These are phyloP conservation scores for Knufia fluminis DNA, from an alignment of 2,329 filamentous ascomycete genomes.

Conservation along the genomic window DNA sequence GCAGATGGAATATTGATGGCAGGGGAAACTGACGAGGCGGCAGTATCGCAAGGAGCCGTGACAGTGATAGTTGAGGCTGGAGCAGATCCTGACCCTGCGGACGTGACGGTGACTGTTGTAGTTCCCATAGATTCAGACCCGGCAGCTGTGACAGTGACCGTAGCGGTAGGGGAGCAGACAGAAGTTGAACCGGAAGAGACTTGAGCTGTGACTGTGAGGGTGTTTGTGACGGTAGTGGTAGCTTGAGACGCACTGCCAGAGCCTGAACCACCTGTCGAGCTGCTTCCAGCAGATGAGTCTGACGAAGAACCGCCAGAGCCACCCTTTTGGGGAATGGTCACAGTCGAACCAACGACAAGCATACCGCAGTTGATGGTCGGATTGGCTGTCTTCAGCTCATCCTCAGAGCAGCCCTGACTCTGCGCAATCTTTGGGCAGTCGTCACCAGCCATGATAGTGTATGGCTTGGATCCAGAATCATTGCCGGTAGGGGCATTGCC, in stretches of 20 bases:
- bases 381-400: constrained; percentile 16
- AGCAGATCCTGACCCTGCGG: too few species aligned
- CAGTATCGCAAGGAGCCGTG: too few species aligned
- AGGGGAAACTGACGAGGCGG: too few species aligned
- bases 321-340: not conserved
- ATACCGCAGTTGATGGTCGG: constrained; percentile 15
- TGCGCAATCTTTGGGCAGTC: constrained; percentile 13
- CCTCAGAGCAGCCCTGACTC: constrained; percentile 14
- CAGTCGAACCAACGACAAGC: constrained; percentile 3
- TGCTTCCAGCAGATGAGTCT: too few species aligned
- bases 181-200: not conserved
- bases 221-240: constrained; percentile 2
- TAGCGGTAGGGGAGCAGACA: not conserved
- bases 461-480: not conserved
- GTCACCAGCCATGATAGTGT: constrained; percentile 16
- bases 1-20: too few species aligned
- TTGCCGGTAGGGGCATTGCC: not conserved
- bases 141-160: constrained; percentile 2
- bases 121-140: not conserved
- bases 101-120: constrained; percentile 1
- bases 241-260: not conserved
- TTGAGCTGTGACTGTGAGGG: not conserved
- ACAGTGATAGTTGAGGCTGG: too few species aligned
- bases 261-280: not conserved
- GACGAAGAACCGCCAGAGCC: not conserved